Evolutionary conservation across 495 filamentous ascomycete genomes (phyloP), one percentile per base, ranked within the genome.

Genomic region (Lophiotrema nucula): DNA sequence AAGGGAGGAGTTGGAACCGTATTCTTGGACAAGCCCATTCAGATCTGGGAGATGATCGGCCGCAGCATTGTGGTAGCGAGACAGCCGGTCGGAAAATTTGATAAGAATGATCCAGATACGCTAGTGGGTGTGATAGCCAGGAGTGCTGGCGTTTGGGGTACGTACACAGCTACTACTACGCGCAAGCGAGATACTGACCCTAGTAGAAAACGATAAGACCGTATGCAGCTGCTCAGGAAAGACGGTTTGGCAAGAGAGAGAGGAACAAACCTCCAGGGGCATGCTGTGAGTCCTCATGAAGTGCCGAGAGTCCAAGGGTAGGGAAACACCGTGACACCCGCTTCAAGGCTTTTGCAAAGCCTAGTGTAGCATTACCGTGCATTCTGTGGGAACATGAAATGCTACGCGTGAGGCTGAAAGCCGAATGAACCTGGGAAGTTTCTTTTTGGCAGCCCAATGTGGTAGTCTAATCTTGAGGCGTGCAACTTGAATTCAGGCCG

Each of bases 151-250:
- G 86, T 95, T 48, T 97, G 93, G 93, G 92, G 97, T 70, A n/a
- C n/a, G n/a, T n/a, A n/a, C n/a, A n/a, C n/a, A n/a, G n/a, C n/a
- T n/a, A n/a, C n/a, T n/a, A n/a, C n/a, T n/a, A n/a, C n/a, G n/a
- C n/a, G n/a, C n/a, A n/a, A n/a, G n/a, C n/a, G n/a, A n/a, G n/a
- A n/a, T n/a, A n/a, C n/a, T n/a, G n/a, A n/a, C n/a, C n/a, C n/a
- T n/a, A n/a, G n/a, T n/a, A n/a, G n/a, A n/a, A n/a, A 97, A 98
- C 68, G 90, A 96, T 69, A 98, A 97, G 80, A 96, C 88, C 66
- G 93, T 98, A 24, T 85, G 85, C 70, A 92, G 88, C 13, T 97
- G 93, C 73, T 95, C 90, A 37, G 93, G 93, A 2, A 97, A 98
- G 83, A 97, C 90, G 64, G 79, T 98, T 27, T 98, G 93, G 93